These are phyloP conservation scores for Boletus rubropictus DNA, from an alignment of 768 basidiomycete species.

Conservation along the genomic window DNA sequence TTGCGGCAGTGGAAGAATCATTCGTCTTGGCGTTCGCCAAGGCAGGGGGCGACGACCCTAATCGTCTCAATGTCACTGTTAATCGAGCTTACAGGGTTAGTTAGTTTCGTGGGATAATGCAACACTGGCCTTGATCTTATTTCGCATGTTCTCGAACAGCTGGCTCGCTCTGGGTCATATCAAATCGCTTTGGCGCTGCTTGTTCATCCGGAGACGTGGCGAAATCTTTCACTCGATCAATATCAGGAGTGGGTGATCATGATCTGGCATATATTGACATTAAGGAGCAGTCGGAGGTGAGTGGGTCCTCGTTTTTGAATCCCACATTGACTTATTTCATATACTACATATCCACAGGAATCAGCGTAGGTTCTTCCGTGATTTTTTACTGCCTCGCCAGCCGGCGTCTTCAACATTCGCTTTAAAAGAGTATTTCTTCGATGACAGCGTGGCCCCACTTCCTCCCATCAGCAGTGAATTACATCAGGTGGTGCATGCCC, in stretches of 20 bases:
- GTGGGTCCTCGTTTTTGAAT: slow-evolving; percentile 14
- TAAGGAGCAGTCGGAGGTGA: slow-evolving; percentile 67
- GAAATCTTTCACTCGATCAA: slow-evolving; percentile 55
- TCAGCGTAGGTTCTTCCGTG: slow-evolving; percentile 59
- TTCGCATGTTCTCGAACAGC: slow-evolving; percentile 35
- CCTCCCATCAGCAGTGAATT: slow-evolving; percentile 39
- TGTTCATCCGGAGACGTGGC: slow-evolving; percentile 67
- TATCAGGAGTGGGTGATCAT: slow-evolving; percentile 69
- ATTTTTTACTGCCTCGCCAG: slow-evolving; percentile 55
- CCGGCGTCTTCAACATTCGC: slow-evolving; percentile 49
- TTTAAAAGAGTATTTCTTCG: slow-evolving; percentile 52
- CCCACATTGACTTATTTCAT: slow-evolving; percentile 8
- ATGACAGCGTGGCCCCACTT: slow-evolving; percentile 28
- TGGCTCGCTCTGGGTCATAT: slow-evolving; percentile 65
- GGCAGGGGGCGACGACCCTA: slow-evolving; percentile 53
- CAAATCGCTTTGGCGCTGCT: slow-evolving; percentile 55
- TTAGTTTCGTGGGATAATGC: slow-evolving; percentile 2
- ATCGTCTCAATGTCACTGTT: slow-evolving; percentile 51
- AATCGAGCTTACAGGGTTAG: slow-evolving; percentile 67
- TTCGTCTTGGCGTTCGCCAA: slow-evolving; percentile 64
- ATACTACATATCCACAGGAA: slow-evolving; percentile 35
- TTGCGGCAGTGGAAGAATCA: slow-evolving; percentile 63
- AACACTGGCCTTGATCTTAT: slow-evolving; percentile 1
- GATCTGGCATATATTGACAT: slow-evolving; percentile 70
- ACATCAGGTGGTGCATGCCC: slow-evolving; percentile 38